Evolutionary conservation across 768 basidiomycete species (phyloP).

Genomic region (Asterophora parasitica): DNA sequence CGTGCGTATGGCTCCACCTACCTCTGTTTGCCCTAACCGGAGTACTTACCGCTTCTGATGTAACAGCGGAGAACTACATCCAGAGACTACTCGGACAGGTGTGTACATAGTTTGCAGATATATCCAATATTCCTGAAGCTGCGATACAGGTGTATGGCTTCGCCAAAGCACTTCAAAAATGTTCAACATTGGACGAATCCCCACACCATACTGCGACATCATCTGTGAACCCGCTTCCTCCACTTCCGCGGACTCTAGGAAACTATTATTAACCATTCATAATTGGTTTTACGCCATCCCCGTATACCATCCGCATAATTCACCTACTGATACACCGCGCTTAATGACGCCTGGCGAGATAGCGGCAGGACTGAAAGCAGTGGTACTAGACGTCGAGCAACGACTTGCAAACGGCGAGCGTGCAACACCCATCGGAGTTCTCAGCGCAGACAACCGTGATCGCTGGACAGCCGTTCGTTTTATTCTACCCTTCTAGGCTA

Average conservation of each 20-base stretch:
- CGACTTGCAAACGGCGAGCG: constrained; percentile 49
- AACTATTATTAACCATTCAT: constrained; percentile 65
- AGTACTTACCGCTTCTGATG: constrained; percentile 6
- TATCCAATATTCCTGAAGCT: not conserved
- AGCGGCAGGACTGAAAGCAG: constrained; percentile 38
- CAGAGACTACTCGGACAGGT: constrained; percentile 73
- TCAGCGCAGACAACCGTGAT: constrained; percentile 81
- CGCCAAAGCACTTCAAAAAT: constrained; percentile 50
- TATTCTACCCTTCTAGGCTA: not conserved
- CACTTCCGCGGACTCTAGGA: constrained; percentile 44
- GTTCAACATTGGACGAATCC: constrained; percentile 79
- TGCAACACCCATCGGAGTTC: constrained; percentile 58
- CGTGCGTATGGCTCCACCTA: constrained; percentile 32
- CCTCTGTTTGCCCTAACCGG: not conserved
- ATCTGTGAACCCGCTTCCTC: constrained; percentile 46
- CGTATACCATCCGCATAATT: constrained; percentile 43
- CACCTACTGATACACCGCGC: constrained; percentile 22
- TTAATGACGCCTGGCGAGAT: constrained; percentile 36
- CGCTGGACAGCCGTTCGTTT: constrained; percentile 67
- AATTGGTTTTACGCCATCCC: constrained; percentile 79
- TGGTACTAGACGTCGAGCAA: constrained; percentile 52
- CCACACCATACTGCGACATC: constrained; percentile 59
- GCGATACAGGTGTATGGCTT: constrained; percentile 65
- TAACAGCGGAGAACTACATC: constrained; percentile 60
- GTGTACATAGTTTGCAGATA: constrained; percentile 5